Evolutionary conservation across 805 yeast species (phyloP).

Genomic region (Myxozyma kluyveri): DNA sequence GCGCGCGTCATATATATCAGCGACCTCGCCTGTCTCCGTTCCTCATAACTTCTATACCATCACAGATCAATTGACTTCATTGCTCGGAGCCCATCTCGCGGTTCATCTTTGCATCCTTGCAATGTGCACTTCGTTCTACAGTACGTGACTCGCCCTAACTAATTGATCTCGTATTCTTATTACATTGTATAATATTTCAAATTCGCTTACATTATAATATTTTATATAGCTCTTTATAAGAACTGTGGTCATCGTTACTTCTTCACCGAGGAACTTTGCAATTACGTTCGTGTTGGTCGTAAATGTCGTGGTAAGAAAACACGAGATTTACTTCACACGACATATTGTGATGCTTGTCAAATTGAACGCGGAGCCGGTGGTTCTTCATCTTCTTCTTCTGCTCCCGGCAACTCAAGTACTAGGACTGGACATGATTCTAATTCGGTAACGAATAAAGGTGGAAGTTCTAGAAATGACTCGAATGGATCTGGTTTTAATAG

Average conservation of each 20-base stretch:
- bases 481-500: too few species aligned
- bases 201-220: background rate
- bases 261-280: background rate
- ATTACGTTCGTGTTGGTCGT: background rate
- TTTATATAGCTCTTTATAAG: background rate
- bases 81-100: background rate
- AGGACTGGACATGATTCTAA: background rate
- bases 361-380: background rate
- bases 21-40: too few species aligned
- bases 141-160: too few species aligned
- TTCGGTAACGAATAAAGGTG: background rate
- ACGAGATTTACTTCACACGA: background rate
- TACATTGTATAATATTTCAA: background rate
- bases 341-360: background rate
- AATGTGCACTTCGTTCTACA: conserved; percentile 1
- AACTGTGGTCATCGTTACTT: background rate
- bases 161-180: too few species aligned
- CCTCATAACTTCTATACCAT: too few species aligned
- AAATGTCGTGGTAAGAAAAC: background rate
- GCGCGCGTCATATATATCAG: too few species aligned
- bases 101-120: too few species aligned
- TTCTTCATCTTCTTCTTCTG: background rate
- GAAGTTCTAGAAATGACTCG: too few species aligned
- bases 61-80: too few species aligned
- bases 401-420: background rate